Evolutionary conservation across 202 grass and related monocot species (phyloP).

Genomic region (Bolboschoenoplectus hybrid): DNA sequence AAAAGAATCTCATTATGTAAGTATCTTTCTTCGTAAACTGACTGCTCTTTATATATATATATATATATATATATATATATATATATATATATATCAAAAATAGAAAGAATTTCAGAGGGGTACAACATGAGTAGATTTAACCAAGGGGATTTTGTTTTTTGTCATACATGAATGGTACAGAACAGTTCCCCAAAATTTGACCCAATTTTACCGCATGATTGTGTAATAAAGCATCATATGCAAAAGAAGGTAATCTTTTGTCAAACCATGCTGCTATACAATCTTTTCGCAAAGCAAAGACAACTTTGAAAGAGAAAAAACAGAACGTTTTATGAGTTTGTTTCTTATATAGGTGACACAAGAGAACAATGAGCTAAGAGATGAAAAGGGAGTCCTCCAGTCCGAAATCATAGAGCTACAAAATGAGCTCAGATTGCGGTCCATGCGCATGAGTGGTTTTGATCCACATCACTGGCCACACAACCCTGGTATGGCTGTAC

Average conservation of each 20-base stretch:
- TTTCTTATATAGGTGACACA: constrained; percentile 54
- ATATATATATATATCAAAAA: too few species aligned
- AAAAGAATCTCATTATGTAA: constrained; percentile 88
- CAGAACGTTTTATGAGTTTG: neutral
- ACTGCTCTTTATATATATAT: neutral
- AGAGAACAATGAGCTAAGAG: constrained; percentile 78
- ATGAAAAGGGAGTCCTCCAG: constrained; percentile 59
- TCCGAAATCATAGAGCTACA: constrained; percentile 66
- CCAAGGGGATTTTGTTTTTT: neutral
- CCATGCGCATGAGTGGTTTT: constrained; percentile 17
- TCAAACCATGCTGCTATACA: constrained; percentile 9
- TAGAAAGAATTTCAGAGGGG: too few species aligned
- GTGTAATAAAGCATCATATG: neutral
- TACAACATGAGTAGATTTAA: too few species aligned
- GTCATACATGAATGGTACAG: neutral
- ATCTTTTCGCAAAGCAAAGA: neutral
- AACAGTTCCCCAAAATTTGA: neutral
- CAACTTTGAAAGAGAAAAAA: neutral
- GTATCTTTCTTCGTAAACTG: constrained; percentile 18
- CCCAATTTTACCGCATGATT: neutral
- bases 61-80: neutral
- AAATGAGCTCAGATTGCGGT: constrained; percentile 44
- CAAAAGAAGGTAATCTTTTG: neutral
- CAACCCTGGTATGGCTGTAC: neutral
- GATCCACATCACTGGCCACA: constrained; percentile 35